phyloP scores from a whole-genome alignment of 164 flowering plant species.

The Sextonia rubra region DNA sequence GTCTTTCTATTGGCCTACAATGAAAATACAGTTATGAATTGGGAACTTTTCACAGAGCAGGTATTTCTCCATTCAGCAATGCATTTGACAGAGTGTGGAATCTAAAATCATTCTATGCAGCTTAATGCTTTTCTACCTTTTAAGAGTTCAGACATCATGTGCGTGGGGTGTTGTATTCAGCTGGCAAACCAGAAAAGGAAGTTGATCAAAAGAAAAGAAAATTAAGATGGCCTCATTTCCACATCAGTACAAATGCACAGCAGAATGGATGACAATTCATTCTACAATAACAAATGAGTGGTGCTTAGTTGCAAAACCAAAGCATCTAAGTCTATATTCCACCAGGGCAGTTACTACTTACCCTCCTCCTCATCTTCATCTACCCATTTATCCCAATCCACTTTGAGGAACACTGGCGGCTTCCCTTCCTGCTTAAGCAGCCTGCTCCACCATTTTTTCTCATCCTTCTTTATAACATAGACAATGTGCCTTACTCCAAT shows the following conservation, averaged over 20 bases:
- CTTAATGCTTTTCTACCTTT: too few species aligned
- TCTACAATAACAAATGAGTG: too few species aligned
- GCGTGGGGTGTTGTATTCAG: too few species aligned
- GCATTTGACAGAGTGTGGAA: background rate
- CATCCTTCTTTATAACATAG: constrained; percentile 60
- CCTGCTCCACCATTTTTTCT: constrained; percentile 72
- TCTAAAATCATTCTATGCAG: too few species aligned
- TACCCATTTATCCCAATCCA: constrained; percentile 84
- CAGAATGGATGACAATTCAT: too few species aligned
- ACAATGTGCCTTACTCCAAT: constrained; percentile 46
- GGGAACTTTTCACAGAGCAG: background rate
- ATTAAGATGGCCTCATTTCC: too few species aligned
- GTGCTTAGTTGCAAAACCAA: too few species aligned
- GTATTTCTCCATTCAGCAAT: background rate
- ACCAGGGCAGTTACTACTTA: constrained; percentile 1
- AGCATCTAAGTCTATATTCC: background rate
- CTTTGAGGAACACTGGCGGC: constrained; percentile 54
- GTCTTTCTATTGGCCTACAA: background rate
- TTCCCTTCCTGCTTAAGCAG: constrained; percentile 57
- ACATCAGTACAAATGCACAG: too few species aligned
- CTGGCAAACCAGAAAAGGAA: too few species aligned
- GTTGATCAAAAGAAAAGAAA: too few species aligned
- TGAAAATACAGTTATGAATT: background rate
- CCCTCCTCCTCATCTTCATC: constrained; percentile 72
- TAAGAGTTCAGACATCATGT: too few species aligned